Evolutionary conservation across 2,329 filamentous ascomycete genomes (phyloP).

Genomic region (Claviceps humidiphila): DNA sequence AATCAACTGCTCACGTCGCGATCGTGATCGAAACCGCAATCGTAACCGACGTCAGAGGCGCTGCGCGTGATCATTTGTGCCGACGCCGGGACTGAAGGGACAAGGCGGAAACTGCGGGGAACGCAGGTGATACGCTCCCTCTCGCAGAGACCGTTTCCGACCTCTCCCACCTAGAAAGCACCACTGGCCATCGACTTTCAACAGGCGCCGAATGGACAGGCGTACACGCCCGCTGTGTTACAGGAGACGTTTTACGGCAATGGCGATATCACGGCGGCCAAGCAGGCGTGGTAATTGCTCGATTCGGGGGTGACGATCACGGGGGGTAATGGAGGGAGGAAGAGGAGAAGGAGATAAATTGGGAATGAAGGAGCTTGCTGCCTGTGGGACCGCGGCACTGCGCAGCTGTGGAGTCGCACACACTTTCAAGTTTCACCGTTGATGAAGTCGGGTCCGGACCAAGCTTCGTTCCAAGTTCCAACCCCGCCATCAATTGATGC

Average conservation of each 20-base stretch:
- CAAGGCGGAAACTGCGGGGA: constrained; percentile 41
- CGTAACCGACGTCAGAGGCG: neutral
- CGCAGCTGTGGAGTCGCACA: no score
- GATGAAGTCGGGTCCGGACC: no score
- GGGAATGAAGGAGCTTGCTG: neutral
- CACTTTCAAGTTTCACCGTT: no score
- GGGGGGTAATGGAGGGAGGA: neutral
- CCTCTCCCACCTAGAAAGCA: constrained; percentile 39
- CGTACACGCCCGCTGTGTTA: constrained; percentile 4
- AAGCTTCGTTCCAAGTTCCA: no score
- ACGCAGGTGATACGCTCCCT: constrained; percentile 28
- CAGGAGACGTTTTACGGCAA: neutral
- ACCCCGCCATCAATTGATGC: no score
- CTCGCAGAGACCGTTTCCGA: constrained; percentile 41
- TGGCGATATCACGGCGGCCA: neutral
- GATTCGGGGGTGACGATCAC: neutral
- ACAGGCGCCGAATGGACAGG: constrained; percentile 9
- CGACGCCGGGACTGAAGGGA: constrained; percentile 8
- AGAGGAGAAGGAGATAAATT: neutral
- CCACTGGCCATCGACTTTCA: constrained; percentile 42
- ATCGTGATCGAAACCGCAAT: neutral
- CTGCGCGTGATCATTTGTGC: constrained; percentile 3
- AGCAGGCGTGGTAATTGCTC: neutral
- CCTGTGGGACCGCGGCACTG: neutral
- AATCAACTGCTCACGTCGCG: no score